phyloP scores from a whole-genome alignment of 2,329 filamentous ascomycete genomes.

The Diaporthe destruens region DNA sequence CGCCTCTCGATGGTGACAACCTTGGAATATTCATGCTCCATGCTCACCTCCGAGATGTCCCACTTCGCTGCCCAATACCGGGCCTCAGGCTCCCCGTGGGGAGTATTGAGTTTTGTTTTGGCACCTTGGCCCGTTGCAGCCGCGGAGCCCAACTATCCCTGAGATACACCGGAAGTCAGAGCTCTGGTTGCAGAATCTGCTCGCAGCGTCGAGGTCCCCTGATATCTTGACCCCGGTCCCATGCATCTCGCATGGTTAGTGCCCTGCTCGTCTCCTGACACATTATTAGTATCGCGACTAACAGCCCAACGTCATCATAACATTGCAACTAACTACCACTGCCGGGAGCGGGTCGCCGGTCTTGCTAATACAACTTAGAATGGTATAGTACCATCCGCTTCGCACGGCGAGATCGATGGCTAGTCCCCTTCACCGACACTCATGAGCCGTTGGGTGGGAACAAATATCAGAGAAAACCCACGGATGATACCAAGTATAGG shows the following conservation, averaged over 20 bases:
- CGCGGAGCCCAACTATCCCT: slow-evolving; percentile 16
- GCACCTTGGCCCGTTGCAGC: slow-evolving; percentile 6
- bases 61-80: slow-evolving; percentile 30
- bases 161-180: neutral
- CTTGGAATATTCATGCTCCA: too few species aligned
- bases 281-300: slow-evolving; percentile 28
- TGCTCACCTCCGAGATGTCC: slow-evolving; percentile 32
- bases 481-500: neutral
- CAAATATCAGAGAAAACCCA: neutral
- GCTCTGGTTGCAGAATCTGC: neutral
- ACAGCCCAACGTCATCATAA: slow-evolving; percentile 34
- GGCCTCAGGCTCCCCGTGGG: neutral
- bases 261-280: slow-evolving; percentile 27
- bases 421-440: neutral
- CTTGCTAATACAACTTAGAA: slow-evolving; percentile 9
- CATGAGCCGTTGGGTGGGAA: neutral
- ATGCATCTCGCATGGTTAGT: slow-evolving; percentile 24
- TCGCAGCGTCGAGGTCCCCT: slow-evolving; percentile 5
- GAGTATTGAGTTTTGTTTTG: slow-evolving; percentile 1
- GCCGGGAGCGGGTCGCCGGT: slow-evolving; percentile 5
- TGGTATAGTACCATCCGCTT: neutral
- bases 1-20: slow-evolving; percentile 12
- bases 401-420: neutral
- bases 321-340: slow-evolving; percentile 11
- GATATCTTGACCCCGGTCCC: slow-evolving; percentile 7